A percentile compares a stretch with the other conserved stretches of the same genome.
Conservation (phyloP, 2,329 filamentous ascomycete species). For the Exophiala viscosa region DNA sequence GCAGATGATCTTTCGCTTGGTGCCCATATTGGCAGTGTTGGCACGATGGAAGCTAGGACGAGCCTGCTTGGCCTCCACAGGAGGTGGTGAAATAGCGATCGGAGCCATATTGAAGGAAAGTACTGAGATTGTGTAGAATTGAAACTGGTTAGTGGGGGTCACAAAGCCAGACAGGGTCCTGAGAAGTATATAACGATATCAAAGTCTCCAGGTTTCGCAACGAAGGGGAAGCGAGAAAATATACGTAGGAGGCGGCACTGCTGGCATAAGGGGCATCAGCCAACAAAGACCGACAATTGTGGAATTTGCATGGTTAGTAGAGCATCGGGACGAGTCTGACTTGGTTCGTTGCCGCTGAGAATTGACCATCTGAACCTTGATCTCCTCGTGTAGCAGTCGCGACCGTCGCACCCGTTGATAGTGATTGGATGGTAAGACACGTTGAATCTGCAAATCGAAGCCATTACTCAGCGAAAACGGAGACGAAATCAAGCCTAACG, state of each 20-base stretch:
- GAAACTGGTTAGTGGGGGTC: background rate
- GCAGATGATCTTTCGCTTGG: constrained; percentile 44
- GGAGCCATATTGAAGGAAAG: constrained; percentile 23
- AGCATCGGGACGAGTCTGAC: too few relatives aligned
- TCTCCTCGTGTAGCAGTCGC: constrained; percentile 6
- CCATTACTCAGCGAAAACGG: constrained; percentile 2
- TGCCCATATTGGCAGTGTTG: constrained; percentile 28
- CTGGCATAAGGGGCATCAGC: constrained; percentile 4
- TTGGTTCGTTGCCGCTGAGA: too few relatives aligned
- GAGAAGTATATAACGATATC: constrained; percentile 2
- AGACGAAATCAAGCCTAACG: background rate
- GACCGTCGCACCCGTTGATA: background rate
- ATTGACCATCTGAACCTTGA: constrained; percentile 11
- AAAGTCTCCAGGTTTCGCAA: background rate
- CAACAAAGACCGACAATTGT: background rate
- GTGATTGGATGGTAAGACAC: constrained; percentile 8
- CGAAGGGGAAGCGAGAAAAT: constrained; percentile 1
- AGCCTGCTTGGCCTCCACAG: constrained; percentile 22
- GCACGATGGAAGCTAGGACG: constrained; percentile 19
- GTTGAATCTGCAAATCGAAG: constrained; percentile 13
- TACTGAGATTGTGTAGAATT: background rate
- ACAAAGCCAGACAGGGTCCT: background rate
- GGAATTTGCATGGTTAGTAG: background rate
- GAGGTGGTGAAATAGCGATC: constrained; percentile 25
- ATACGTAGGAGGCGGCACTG: constrained; percentile 19